These are phyloP conservation scores for Xylaria sp. DNA, from an alignment of 495 filamentous ascomycete genomes.

Conservation along the genomic window DNA sequence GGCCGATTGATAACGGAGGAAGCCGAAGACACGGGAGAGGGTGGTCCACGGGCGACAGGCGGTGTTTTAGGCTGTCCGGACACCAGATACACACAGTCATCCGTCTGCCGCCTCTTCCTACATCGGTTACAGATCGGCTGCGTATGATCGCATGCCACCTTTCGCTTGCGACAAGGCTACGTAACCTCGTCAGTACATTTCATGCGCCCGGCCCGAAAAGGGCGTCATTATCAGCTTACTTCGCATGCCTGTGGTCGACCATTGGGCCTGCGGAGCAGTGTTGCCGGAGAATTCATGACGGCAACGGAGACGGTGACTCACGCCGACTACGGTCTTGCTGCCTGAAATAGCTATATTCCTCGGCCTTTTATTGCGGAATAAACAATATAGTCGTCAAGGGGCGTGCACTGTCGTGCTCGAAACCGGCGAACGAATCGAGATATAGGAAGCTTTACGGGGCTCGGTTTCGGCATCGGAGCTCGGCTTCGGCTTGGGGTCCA, in stretches of 20 bases:
- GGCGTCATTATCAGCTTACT: conserved; percentile 27
- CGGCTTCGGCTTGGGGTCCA: conserved; percentile 19
- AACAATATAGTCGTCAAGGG: too few relatives aligned
- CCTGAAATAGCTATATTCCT: background rate
- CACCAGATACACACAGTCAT: conserved; percentile 37
- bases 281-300: conserved; percentile 9
- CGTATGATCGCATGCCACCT: conserved; percentile 43
- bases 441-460: conserved; percentile 2
- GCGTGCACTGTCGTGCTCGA: too few relatives aligned
- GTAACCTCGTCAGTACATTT: conserved; percentile 17
- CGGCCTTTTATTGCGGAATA: background rate
- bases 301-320: conserved; percentile 9
- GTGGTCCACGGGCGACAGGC: conserved; percentile 24
- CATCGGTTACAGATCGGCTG: conserved; percentile 42
- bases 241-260: conserved; percentile 40
- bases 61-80: conserved; percentile 18
- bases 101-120: conserved; percentile 33
- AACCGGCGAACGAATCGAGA: background rate
- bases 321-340: conserved; percentile 2
- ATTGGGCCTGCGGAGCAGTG: conserved; percentile 36
- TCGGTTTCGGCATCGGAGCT: conserved; percentile 30
- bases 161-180: conserved; percentile 45
- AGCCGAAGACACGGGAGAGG: conserved; percentile 24
- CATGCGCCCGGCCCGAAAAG: background rate
- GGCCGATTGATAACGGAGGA: background rate